phyloP scores from a whole-genome alignment of 805 yeast species.

The Wickerhamomyces silvicola region DNA sequence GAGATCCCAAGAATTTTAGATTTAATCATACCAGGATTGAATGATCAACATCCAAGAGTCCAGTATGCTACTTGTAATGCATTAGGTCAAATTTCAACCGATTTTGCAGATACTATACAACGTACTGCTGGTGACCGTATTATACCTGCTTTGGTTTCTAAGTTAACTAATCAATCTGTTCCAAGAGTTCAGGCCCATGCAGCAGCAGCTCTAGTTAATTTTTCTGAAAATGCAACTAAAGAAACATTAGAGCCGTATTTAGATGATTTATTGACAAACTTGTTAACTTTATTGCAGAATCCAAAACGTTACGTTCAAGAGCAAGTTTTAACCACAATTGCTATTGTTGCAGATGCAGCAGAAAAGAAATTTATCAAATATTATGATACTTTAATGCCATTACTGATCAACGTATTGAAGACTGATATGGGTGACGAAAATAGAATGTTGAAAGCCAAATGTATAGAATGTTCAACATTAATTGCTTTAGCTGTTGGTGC shows the following conservation, averaged over 20 bases:
- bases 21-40: constrained; percentile 76
- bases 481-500: constrained; percentile 94
- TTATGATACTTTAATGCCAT: constrained; percentile 91
- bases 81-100: constrained; percentile 93
- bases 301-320: constrained; percentile 94
- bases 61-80: constrained; percentile 98
- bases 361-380: constrained; percentile 82
- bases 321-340: constrained; percentile 93
- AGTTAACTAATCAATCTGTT: constrained; percentile 63
- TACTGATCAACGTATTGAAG: constrained; percentile 69
- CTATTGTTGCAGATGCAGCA: constrained; percentile 96
- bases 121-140: constrained; percentile 70
- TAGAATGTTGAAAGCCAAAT: constrained; percentile 79
- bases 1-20: constrained; percentile 81
- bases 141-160: constrained; percentile 83
- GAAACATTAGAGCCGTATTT: constrained; percentile 88
- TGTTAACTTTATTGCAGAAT: constrained; percentile 70
- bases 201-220: constrained; percentile 96
- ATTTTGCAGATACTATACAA: constrained; percentile 87
- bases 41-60: constrained; percentile 87
- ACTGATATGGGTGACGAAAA: constrained; percentile 76
- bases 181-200: constrained; percentile 97
- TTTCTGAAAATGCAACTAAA: constrained; percentile 85
- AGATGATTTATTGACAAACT: constrained; percentile 69
- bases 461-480: constrained; percentile 92